Base-by-base conservation (phyloP, 352 stramenopile genomes). In the Ophiocytium majus region DNA sequence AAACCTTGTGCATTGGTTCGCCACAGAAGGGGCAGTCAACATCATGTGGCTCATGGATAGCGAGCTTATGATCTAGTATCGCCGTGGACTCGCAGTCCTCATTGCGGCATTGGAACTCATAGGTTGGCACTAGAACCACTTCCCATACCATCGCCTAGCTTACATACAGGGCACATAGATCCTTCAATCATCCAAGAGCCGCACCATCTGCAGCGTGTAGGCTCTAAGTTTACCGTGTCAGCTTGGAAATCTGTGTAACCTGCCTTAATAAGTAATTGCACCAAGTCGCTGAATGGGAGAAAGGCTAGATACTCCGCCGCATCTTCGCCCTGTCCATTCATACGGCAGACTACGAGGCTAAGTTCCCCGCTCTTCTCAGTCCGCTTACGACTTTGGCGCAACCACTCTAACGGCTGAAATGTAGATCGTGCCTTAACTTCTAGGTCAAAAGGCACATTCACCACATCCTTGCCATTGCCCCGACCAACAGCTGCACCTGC, bases 1-100 rank as follows among this genome's bases (percentile, higher is more conserved):
- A 71, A 28, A 71, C 57, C 57, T 71, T 71, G 28, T 28, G 23
- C 57, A 71, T 71, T 28, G 57, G 28, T 23, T 28, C 28, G 28
- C 28, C 19, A 71, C 57, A 71, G 57, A 71, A 71, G 19, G 57
- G 57, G 57, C 57, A 71, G 23, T 71, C 57, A 23, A 71, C 19
- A 71, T 71, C 57, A 71, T 71, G 57, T 23, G 57, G 57, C 57
- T 71, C 57, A 71, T 71, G 57, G 57, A 71, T 71, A 23, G 57
- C 23, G 19, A 71, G 23, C 57, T 28, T 23, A 23, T 71, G 23
- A 23, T 71, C 57, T 71, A 71, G 23, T 71, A 23, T 71, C 19
- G 57, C 57, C 19, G 23, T 71, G 28, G 57, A 71, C 57, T 71
- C 57, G 28, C 57, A 71, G 28, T 71, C 19, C 57, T 71, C 57